Percentiles rank a stretch among this genome's conserved stretches.
phyloP scores from a whole-genome alignment of 2,329 filamentous ascomycete genomes.

The Monosporascus sp. region DNA sequence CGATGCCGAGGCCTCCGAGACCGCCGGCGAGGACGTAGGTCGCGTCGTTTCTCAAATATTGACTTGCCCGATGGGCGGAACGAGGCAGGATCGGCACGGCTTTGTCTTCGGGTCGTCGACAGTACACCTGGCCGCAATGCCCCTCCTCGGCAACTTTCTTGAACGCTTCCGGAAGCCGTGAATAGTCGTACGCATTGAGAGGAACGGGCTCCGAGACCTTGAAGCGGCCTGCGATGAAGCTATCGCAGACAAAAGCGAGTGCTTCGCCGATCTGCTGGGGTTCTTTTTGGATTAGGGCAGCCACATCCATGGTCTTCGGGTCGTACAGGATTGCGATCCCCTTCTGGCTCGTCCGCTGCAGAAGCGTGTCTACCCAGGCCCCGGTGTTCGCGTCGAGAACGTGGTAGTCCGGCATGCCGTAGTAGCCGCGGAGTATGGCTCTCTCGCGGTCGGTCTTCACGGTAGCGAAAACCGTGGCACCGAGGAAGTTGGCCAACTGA shows the following conservation, averaged over 20 bases:
- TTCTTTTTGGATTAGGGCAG: constrained; percentile 8
- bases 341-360: constrained; percentile 23
- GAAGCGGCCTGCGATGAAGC: constrained; percentile 2
- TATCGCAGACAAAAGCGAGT: constrained; percentile 6
- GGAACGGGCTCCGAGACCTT: neutral
- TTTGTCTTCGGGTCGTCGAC: constrained; percentile 2
- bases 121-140: constrained; percentile 4
- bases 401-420: constrained; percentile 28
- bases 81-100: constrained; percentile 8
- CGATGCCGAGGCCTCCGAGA: constrained; percentile 51
- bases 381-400: constrained; percentile 35
- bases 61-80: constrained; percentile 1
- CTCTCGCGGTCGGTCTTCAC: constrained; percentile 32
- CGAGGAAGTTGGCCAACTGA: constrained; percentile 31
- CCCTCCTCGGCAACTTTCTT: neutral
- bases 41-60: constrained; percentile 18
- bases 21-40: constrained; percentile 55
- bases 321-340: constrained; percentile 43
- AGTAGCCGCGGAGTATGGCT: constrained; percentile 24
- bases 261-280: constrained; percentile 8
- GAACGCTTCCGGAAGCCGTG: constrained; percentile 11
- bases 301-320: constrained; percentile 30
- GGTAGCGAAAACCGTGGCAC: constrained; percentile 38
- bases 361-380: constrained; percentile 28
- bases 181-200: constrained; percentile 6